Base-by-base conservation (phyloP, 371 early-diverging fungal genomes). In the Coemansia sp. region DNA sequence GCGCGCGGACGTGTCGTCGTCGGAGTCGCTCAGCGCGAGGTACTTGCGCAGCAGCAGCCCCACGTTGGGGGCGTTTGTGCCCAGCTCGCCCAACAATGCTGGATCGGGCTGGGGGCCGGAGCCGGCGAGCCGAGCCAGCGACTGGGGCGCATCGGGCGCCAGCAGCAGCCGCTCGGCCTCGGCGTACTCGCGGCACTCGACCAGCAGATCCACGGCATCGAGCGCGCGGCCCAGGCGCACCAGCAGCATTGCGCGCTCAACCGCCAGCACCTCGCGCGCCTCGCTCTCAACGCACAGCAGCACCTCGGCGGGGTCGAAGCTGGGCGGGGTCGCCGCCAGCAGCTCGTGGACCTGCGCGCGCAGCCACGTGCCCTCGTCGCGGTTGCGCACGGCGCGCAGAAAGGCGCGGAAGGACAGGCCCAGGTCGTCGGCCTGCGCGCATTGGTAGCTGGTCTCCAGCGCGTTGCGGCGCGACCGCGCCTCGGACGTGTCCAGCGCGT, bases 81-180 rank as follows among this genome's bases (percentile, higher is more conserved):
- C 41, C 50, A 49, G 30, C 42, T 31, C 34, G 30, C 30, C 30
- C 30, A 30, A 30, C 30, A 30, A 30, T 30, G 30, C 30, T 1
- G 30, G 30, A 30, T 30, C 30, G 30, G 30, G 30, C 30, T 30
- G 30, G 30, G 30, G 2, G 30, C 30, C 30, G 30, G 30, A 30
- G 30, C 30, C 30, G 30, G 30, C 30, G 30, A 30, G 55, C 32
- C 35, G 62, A 1, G 63, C 70, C 35, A 78, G 61, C 5, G 78
- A 78, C 10, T 6, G 5, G 1, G 32, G 62, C 30, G 56, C 36
- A 2, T 14, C 32, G 5, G 79, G 69, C 2, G 43, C 16, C 34
- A 78, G 43, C n/a, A 71, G 57, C 53, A 79, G 41, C 8, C 65
- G 10, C 52, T 79, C 79, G 0, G 79, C 79, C 55, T 79, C 79